phyloP scores from a whole-genome alignment of 2,329 filamentous ascomycete genomes.

The Ophiostoma fasciatum region DNA sequence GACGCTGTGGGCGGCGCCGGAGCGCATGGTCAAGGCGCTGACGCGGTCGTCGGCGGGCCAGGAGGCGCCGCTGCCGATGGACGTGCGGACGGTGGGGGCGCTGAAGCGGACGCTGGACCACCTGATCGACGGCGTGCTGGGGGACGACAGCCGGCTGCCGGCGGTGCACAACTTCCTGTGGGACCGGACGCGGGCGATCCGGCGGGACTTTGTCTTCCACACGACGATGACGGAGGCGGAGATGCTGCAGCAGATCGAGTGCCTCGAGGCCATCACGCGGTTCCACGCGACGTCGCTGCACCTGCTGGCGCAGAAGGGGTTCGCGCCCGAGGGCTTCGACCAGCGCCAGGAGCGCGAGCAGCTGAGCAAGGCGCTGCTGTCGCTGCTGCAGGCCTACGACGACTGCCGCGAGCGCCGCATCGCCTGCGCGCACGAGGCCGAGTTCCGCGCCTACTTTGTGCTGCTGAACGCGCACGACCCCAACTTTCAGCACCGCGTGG shows the following conservation, averaged over 20 bases:
- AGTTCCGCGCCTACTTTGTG: conserved; percentile 52
- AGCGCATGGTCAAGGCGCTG: conserved; percentile 50
- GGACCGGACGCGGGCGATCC: conserved; percentile 53
- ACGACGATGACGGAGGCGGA: conserved; percentile 43
- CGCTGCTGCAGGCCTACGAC: conserved; percentile 51
- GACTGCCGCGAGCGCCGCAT: conserved; percentile 46
- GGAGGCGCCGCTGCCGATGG: conserved; percentile 52
- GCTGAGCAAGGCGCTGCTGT: conserved; percentile 48
- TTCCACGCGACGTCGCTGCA: conserved; percentile 54
- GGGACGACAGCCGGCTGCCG: conserved; percentile 36
- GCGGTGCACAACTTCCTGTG: conserved; percentile 48
- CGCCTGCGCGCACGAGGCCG: conserved; percentile 44
- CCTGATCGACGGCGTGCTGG: conserved; percentile 43
- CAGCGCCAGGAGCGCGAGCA: conserved; percentile 56
- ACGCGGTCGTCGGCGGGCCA: conserved; percentile 54
- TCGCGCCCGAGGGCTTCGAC: conserved; percentile 44
- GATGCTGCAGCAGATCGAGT: conserved; percentile 43
- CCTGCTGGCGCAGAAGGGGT: conserved; percentile 41
- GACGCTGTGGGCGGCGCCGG: conserved; percentile 30
- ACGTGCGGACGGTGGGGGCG: conserved; percentile 45
- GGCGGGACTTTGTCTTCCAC: conserved; percentile 54
- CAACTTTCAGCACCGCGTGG: conserved; percentile 38
- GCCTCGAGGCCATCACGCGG: conserved; percentile 49
- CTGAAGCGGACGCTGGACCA: conserved; percentile 48
- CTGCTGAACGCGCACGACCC: conserved; percentile 46